A percentile compares a stretch with the other conserved stretches of the same genome.
Evolutionary conservation across 2,329 filamentous ascomycete species (phyloP).

Genomic region (Monilinia fructicola): DNA sequence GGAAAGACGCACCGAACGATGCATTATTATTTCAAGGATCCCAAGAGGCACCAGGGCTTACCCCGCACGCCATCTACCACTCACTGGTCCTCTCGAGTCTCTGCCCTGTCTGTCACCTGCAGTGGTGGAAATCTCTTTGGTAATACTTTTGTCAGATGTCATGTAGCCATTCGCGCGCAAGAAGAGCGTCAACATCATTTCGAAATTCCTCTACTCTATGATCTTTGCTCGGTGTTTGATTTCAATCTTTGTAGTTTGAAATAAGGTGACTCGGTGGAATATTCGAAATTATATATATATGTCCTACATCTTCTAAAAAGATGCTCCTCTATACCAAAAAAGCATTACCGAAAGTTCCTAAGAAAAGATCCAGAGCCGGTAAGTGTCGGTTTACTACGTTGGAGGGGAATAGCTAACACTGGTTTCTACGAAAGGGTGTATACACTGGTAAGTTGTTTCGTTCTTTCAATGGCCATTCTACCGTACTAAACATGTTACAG

Average conservation of each 20-base stretch:
- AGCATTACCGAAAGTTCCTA: constrained; percentile 58
- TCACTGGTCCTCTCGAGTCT: constrained; percentile 2
- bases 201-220: background rate
- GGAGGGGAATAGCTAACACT: constrained; percentile 26
- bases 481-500: constrained; percentile 33
- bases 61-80: constrained; percentile 13
- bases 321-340: constrained; percentile 61
- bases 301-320: constrained; percentile 9
- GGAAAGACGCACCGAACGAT: background rate
- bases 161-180: constrained; percentile 20
- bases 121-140: constrained; percentile 13
- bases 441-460: constrained; percentile 37
- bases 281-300: background rate
- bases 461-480: background rate
- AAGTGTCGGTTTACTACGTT: constrained; percentile 34
- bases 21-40: background rate
- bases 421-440: constrained; percentile 34
- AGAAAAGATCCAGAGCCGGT: constrained; percentile 60
- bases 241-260: background rate
- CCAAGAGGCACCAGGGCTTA: constrained; percentile 10
- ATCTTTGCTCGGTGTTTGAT: background rate
- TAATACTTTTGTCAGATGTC: background rate
- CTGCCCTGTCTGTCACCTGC: constrained; percentile 6
- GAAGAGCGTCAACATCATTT: background rate
- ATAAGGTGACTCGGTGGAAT: background rate